Percentiles rank a stretch among this genome's conserved stretches.
phyloP scores from a whole-genome alignment of 179 eudicot genomes.

The Spinacia oleracea region DNA sequence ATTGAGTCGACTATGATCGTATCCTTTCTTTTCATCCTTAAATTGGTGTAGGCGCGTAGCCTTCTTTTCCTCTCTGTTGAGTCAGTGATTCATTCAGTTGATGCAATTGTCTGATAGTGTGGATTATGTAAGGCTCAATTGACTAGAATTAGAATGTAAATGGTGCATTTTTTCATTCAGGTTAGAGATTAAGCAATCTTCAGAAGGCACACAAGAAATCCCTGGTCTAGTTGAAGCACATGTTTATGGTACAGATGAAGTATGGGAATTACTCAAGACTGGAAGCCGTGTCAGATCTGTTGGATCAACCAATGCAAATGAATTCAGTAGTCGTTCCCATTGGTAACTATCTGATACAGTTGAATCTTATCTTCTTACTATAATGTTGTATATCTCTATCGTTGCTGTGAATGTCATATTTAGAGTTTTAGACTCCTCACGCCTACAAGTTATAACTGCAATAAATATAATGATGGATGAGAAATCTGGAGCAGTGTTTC shows the following conservation, averaged over 20 bases:
- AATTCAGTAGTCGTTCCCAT: conserved; percentile 96
- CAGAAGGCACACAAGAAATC: conserved; percentile 94
- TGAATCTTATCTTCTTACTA: background rate
- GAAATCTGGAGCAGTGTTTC: background rate
- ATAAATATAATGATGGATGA: background rate
- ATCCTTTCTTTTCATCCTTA: background rate
- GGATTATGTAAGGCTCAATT: background rate
- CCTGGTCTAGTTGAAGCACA: conserved; percentile 89
- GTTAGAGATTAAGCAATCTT: conserved; percentile 87
- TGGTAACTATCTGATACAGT: conserved; percentile 48
- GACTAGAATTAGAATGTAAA: background rate
- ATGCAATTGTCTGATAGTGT: background rate
- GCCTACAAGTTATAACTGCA: background rate
- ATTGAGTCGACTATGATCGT: background rate
- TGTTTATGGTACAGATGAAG: conserved; percentile 69
- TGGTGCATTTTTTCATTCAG: conserved; percentile 33
- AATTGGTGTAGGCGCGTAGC: background rate
- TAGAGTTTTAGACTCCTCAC: too few species aligned
- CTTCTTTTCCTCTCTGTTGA: background rate
- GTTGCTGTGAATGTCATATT: background rate
- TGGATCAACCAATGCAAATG: conserved; percentile 95
- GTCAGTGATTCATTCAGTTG: background rate
- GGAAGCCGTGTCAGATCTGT: conserved; percentile 90
- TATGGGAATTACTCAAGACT: conserved; percentile 83
- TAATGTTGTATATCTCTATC: background rate